phyloP scores from a whole-genome alignment of 768 basidiomycete species.

The Trametes sanguinea region DNA sequence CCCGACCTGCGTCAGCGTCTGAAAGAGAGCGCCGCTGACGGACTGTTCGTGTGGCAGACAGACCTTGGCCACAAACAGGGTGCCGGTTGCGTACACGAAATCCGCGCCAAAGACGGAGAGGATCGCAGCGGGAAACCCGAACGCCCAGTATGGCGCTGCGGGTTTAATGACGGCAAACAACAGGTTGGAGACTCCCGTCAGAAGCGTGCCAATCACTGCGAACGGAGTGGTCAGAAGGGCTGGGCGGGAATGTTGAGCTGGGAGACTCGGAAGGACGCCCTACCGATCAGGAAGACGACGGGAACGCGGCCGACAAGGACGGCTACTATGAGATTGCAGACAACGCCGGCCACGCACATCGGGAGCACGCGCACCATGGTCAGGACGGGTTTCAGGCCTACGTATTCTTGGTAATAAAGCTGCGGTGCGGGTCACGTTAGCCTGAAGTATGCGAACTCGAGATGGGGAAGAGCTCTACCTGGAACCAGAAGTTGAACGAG shows the following conservation, averaged over 20 bases:
- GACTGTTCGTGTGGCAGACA: conserved; percentile 71
- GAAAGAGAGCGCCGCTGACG: conserved; percentile 73
- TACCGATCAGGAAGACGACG: conserved; percentile 60
- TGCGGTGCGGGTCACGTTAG: conserved; percentile 27
- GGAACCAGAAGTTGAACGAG: conserved; percentile 54
- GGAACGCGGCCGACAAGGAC: conserved; percentile 56
- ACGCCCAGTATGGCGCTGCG: conserved; percentile 67
- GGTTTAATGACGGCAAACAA: conserved; percentile 71
- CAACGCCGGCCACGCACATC: conserved; percentile 64
- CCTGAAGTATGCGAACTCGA: neutral
- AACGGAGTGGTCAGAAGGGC: neutral
- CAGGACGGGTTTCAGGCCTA: conserved; percentile 51
- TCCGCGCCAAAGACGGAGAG: conserved; percentile 75
- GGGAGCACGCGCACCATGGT: conserved; percentile 71
- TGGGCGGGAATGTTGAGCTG: neutral
- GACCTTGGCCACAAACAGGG: conserved; percentile 72
- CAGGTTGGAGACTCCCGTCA: conserved; percentile 59
- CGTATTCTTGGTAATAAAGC: conserved; percentile 75
- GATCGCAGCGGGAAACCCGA: conserved; percentile 67
- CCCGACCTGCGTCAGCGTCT: conserved; percentile 77
- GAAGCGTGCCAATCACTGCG: conserved; percentile 53
- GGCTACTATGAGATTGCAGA: conserved; percentile 68
- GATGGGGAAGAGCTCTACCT: conserved; percentile 31
- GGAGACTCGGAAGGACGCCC: conserved; percentile 19
- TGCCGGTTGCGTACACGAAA: conserved; percentile 73